Base-by-base conservation (phyloP, 768 basidiomycete species). In the Rhodotorula diobovata region DNA sequence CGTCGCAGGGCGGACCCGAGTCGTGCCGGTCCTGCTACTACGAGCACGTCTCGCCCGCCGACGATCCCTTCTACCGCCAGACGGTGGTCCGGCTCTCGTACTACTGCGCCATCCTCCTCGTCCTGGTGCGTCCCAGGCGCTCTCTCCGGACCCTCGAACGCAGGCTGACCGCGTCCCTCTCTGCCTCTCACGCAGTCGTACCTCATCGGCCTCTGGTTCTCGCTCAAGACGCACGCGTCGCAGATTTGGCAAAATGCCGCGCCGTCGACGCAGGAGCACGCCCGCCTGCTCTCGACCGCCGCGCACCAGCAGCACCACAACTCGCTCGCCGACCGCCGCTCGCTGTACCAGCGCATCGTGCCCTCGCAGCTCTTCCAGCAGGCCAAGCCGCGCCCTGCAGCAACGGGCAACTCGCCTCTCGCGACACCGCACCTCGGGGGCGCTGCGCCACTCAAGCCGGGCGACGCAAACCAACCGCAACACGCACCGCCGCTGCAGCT, bases 181-280 rank as follows among this genome's bases (percentile, higher is more conserved):
- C 50, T 18, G 5, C 56, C 20, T 54, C 46, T 30, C 45, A 25
- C 32, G 56, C 75, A 97, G 93, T 97, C 96, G 2, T 99, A 99
- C 80, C 86, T 97, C 57, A 86, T 98, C 69, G 96, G 96, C 46
- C 84, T 98, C 1, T 98, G 96, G 96, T 99, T 99, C 83, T 97
- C 96, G 50, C 87, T 99, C 28, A 89, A 92, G 58, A 99, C 96
- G 2, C 96, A 99, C 79, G 96, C 96, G 14, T 88, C 90, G 23
- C 96, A 98, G 79, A 99, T 99, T 76, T 99, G 96, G 96, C 93
- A 98, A 79, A 97, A 98, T 73, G 77, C 41, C 64, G 73, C 35
- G 50, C 74, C 25, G 48, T n/a, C n/a, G n/a, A 66, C 12, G 45
- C 65, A 34, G 62, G 74, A 72, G 41, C 64, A 66, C 45, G 61